Evolutionary conservation across 1,284 basidiomycete species (phyloP), one percentile per base, ranked within the genome.

Genomic region (Meripilus lineatus): DNA sequence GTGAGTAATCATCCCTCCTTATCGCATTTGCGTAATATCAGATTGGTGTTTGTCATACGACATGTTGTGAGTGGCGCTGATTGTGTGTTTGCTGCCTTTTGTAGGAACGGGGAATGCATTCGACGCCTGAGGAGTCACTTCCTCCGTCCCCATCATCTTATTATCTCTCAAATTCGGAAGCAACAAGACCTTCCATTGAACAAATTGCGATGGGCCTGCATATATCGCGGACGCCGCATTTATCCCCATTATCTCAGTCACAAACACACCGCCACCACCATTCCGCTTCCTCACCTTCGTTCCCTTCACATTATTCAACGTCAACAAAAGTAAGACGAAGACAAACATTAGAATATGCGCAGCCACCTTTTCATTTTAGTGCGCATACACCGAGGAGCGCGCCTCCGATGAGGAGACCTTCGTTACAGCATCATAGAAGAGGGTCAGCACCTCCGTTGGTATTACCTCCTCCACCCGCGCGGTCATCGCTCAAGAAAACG

Each of bases 181-280:
- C 65, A 17, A 61, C 68, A 17, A 78, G 73, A n/a, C 83, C 83
- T 2, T 81, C 79, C 42, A 69, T 84, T 35, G 77, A 81, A 53
- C 82, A 85, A 61, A 85, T 85, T 50, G 78, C 81, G 14, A 86
- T 85, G 81, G 83, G 82, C 20, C 69, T 85, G 17, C 84, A 85
- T 58, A 65, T 83, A 23, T 86, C 83, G 10, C 77, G 80, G 34
- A 86, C 83, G 2, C 82, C 83, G 4, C 81, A 85, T 57, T 61
- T 85, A 22, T 72, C 77, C 41, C 67, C 72, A 3, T 14, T 85
- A 22, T 72, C 77, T 40, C 67, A 72, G 3, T 14, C 32, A 11
- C 18, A 50, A 55, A 14, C 53, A 49, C 39, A 45, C 51, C 7
- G 43, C 58, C 20, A 55, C 47, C 38, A 56, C 54, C 49, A 51